Conservation (phyloP, 768 basidiomycete genomes). For the Naganishia antarctica region DNA sequence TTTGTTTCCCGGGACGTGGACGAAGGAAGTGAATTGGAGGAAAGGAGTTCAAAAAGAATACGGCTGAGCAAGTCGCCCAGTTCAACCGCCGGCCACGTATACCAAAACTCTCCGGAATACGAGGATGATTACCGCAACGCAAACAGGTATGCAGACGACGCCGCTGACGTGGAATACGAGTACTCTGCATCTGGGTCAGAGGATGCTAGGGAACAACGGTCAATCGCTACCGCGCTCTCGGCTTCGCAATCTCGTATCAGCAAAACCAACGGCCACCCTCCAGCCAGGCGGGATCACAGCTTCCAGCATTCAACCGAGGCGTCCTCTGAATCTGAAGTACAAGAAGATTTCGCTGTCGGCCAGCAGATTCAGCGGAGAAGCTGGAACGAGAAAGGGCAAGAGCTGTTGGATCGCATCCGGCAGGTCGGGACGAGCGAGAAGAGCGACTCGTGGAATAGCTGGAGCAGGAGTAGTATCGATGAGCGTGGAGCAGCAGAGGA, state of each 20-base stretch:
- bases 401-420: constrained; percentile 43
- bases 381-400: constrained; percentile 44
- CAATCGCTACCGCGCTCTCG: constrained; percentile 13
- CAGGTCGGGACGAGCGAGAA: constrained; percentile 30
- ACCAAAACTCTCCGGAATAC: neutral
- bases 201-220: constrained; percentile 13
- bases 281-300: neutral
- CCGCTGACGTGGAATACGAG: too few relatives aligned
- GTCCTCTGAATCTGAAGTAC: constrained; percentile 20
- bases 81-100: neutral
- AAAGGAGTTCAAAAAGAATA: constrained; percentile 24
- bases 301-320: neutral
- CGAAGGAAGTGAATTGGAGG: constrained; percentile 11
- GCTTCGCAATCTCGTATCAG: constrained; percentile 19
- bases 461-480: constrained; percentile 29
- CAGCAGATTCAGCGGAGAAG: constrained; percentile 27
- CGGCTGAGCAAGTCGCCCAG: constrained; percentile 8
- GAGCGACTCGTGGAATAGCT: constrained; percentile 33
- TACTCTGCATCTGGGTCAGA: constrained; percentile 16
- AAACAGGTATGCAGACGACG: too few relatives aligned
- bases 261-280: constrained; percentile 1
- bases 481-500: neutral
- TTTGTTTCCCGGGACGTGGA: neutral
- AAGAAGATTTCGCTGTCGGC: neutral
- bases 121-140: neutral